A percentile compares a stretch with the other conserved stretches of the same genome.
These are phyloP conservation scores for Orbilia ellipsospora DNA, from an alignment of 2,329 filamentous ascomycete species.

Conservation along the genomic window DNA sequence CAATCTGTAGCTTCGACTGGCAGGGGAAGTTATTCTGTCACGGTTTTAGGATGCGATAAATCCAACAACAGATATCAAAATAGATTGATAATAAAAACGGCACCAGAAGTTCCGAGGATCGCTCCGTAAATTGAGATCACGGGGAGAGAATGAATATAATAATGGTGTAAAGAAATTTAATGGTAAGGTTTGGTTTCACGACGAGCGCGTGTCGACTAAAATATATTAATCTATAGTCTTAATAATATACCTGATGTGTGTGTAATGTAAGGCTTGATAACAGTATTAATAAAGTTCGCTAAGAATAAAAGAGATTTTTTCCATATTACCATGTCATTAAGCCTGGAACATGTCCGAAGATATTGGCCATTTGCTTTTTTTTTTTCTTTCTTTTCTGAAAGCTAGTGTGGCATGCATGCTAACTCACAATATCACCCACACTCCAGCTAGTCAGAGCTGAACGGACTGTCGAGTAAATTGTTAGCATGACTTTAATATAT, in stretches of 20 bases:
- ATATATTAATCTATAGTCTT: conserved; percentile 31
- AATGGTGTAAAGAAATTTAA: conserved; percentile 19
- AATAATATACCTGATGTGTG: conserved; percentile 23
- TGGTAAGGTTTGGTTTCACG: conserved; percentile 36
- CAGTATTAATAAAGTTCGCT: conserved; percentile 44
- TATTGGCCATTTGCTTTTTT: conserved; percentile 9
- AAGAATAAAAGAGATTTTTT: conserved; percentile 43
- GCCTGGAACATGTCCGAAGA: conserved; percentile 33
- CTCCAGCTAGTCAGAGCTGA: conserved; percentile 39
- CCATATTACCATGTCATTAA: conserved; percentile 38
- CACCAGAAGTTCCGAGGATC: conserved; percentile 26
- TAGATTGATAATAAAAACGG: conserved; percentile 34
- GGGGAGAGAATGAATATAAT: conserved; percentile 1
- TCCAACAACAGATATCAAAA: conserved; percentile 22
- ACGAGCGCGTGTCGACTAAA: conserved; percentile 47
- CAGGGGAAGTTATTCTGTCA: conserved; percentile 17
- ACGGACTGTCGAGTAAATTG: conserved; percentile 14
- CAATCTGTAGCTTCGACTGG: conserved; percentile 12
- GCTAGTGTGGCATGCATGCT: not conserved
- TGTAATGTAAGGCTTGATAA: conserved; percentile 24
- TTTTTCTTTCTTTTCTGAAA: not conserved
- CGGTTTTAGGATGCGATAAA: conserved; percentile 33
- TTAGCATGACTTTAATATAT: conserved; percentile 18
- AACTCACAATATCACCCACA: conserved; percentile 49
- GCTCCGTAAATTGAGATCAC: conserved; percentile 40